Percentiles rank a stretch among this genome's conserved stretches.
phyloP scores from a whole-genome alignment of 2,329 filamentous ascomycete species.

The Penicillium brevicompactum region DNA sequence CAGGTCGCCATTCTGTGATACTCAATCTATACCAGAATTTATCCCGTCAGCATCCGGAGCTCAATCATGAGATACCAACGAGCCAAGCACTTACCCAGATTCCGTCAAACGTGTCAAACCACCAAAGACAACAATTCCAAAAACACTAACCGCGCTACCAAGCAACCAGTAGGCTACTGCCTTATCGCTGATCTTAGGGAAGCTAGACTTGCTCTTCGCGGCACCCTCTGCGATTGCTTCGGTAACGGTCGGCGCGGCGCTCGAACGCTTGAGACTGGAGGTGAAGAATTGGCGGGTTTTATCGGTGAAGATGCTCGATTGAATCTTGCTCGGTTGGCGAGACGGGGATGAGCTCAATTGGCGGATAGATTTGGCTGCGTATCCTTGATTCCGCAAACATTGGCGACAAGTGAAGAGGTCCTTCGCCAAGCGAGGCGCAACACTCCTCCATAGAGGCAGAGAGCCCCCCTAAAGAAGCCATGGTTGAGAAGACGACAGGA shows the following conservation, averaged over 20 bases:
- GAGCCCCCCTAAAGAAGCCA: constrained; percentile 38
- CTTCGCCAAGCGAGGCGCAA: constrained; percentile 40
- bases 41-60: constrained; percentile 14
- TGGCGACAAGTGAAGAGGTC: constrained; percentile 47
- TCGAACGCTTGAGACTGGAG: constrained; percentile 24
- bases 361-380: constrained; percentile 32
- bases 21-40: constrained; percentile 65
- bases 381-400: constrained; percentile 38
- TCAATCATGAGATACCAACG: background rate
- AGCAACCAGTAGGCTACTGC: constrained; percentile 89
- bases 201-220: constrained; percentile 41
- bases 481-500: constrained; percentile 19
- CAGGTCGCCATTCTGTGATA: constrained; percentile 98
- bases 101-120: constrained; percentile 92
- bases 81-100: constrained; percentile 67
- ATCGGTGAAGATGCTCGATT: constrained; percentile 25
- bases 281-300: constrained; percentile 33
- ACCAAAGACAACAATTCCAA: constrained; percentile 94
- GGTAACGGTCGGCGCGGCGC: constrained; percentile 22
- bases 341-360: constrained; percentile 33
- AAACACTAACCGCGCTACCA: constrained; percentile 87
- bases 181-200: constrained; percentile 69
- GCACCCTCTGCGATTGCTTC: constrained; percentile 25
- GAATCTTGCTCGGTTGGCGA: constrained; percentile 27
- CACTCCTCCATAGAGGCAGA: constrained; percentile 34